Evolutionary conservation across 1,284 basidiomycete genomes (phyloP).

Genomic region (Ustilago trichophora): DNA sequence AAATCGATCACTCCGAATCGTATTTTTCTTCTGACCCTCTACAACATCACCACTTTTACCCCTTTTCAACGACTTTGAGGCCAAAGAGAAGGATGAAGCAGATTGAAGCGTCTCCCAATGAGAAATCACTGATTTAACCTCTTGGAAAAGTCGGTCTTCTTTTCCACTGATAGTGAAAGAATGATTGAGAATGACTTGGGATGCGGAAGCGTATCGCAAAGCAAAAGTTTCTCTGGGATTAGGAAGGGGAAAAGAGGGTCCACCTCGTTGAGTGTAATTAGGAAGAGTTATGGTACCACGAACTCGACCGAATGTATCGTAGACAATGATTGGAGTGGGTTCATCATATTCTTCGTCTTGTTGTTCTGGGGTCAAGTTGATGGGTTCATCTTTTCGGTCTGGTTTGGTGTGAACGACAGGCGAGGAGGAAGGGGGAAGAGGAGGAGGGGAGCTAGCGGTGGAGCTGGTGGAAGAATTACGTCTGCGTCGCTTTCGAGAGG

Average conservation of each 20-base stretch:
- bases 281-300: slow-evolving; percentile 7
- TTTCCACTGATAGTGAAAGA: too few species aligned
- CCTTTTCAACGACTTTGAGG: too few species aligned
- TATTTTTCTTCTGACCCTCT: too few species aligned
- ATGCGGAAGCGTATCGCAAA: not conserved
- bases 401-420: not conserved
- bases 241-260: slow-evolving; percentile 17
- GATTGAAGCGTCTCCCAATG: too few species aligned
- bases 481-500: slow-evolving; percentile 1
- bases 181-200: not conserved
- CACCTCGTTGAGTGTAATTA: slow-evolving; percentile 10
- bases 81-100: too few species aligned
- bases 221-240: slow-evolving; percentile 13
- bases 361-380: too few species aligned
- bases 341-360: too few species aligned
- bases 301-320: slow-evolving; percentile 31
- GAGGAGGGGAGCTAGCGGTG: not conserved
- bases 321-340: slow-evolving; percentile 8
- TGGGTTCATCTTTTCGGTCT: too few species aligned
- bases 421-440: not conserved
- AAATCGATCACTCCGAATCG: not conserved
- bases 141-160: too few species aligned
- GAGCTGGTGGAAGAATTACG: not conserved
- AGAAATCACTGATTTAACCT: too few species aligned
- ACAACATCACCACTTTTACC: too few species aligned